These are phyloP conservation scores for Leucoagaricus sp. DNA, from an alignment of 1,284 basidiomycete species.

Conservation along the genomic window DNA sequence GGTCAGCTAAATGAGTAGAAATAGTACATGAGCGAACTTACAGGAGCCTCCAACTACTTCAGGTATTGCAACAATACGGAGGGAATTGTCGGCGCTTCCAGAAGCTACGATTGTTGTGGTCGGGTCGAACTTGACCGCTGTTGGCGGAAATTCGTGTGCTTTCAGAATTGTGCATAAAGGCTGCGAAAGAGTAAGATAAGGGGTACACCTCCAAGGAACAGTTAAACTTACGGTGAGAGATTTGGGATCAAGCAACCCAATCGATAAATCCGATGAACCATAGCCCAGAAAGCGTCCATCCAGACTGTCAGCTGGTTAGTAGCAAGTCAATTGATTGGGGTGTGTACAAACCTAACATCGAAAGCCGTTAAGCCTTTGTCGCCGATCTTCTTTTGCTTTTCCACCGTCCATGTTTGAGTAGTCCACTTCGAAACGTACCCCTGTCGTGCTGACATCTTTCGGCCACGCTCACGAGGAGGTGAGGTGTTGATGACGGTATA, in stretches of 20 bases:
- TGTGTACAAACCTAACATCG: constrained; percentile 69
- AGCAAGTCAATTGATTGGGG: neutral
- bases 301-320: constrained; percentile 44
- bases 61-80: constrained; percentile 83
- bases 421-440: constrained; percentile 70
- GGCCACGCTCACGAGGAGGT: constrained; percentile 52
- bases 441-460: constrained; percentile 55
- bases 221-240: constrained; percentile 69
- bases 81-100: constrained; percentile 89
- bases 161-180: constrained; percentile 87
- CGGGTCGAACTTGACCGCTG: constrained; percentile 87
- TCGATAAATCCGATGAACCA: constrained; percentile 85
- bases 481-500: constrained; percentile 80
- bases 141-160: constrained; percentile 95
- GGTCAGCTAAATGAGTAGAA: neutral
- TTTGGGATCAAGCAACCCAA: constrained; percentile 83
- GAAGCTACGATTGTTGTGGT: constrained; percentile 83
- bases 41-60: constrained; percentile 51
- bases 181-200: constrained; percentile 39
- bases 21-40: constrained; percentile 34
- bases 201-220: neutral
- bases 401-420: constrained; percentile 57
- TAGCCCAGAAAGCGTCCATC: constrained; percentile 85
- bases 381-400: constrained; percentile 64
- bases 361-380: constrained; percentile 85